Percentiles rank a stretch among this genome's conserved stretches.
These are phyloP conservation scores for Alternaria triticina DNA, from an alignment of 2,329 filamentous ascomycete species.

Conservation along the genomic window DNA sequence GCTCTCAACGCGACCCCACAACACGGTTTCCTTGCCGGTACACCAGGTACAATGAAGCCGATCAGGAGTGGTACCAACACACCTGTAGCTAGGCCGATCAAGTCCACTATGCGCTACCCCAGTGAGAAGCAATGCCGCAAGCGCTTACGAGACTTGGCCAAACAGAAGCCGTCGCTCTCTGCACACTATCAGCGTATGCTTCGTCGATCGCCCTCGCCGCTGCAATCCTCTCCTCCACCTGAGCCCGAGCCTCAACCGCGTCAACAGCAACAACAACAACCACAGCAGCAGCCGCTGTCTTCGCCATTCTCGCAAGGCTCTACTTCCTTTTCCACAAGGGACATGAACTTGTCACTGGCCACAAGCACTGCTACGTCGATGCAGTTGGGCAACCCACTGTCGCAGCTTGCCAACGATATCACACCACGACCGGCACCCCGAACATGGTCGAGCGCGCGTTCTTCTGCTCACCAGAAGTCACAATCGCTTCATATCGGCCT, in stretches of 20 bases:
- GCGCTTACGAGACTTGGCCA: conserved; percentile 65
- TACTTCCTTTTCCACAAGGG: conserved; percentile 54
- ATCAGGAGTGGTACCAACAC: conserved; percentile 56
- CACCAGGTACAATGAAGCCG: conserved; percentile 53
- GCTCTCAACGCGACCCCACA: conserved; percentile 25
- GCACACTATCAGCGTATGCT: conserved; percentile 70
- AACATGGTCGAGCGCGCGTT: conserved; percentile 53
- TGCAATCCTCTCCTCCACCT: conserved; percentile 50
- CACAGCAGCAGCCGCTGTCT: conserved; percentile 46
- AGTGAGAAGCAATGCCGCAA: conserved; percentile 65
- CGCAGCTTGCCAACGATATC: conserved; percentile 51
- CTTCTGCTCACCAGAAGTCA: conserved; percentile 60
- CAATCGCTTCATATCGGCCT: conserved; percentile 57
- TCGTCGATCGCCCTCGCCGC: conserved; percentile 66
- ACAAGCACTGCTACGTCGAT: conserved; percentile 60
- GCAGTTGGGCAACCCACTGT: conserved; percentile 57
- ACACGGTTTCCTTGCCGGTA: conserved; percentile 39
- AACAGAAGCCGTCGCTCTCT: conserved; percentile 66
- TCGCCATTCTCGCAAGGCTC: conserved; percentile 41
- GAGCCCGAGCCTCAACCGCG: conserved; percentile 41
- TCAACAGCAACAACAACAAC: not conserved
- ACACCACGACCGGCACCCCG: conserved; percentile 45
- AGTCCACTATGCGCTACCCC: conserved; percentile 58
- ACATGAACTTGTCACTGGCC: conserved; percentile 59
- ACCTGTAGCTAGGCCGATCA: conserved; percentile 50